phyloP scores from a whole-genome alignment of 768 basidiomycete species.

The Podaxis carcinomalis region DNA sequence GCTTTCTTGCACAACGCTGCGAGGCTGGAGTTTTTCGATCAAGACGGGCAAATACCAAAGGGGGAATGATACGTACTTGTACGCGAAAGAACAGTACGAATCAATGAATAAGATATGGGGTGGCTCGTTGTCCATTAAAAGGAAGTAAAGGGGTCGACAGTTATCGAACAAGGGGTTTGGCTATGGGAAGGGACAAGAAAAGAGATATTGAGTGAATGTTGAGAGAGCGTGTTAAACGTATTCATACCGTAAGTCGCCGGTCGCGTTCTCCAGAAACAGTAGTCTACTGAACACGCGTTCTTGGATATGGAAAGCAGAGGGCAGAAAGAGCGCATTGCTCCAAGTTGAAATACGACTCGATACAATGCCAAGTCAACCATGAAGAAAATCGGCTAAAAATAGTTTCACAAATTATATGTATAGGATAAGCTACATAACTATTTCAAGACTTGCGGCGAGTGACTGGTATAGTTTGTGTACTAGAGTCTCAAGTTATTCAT shows the following conservation, averaged over 20 bases:
- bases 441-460: too few relatives aligned
- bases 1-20: constrained; percentile 64
- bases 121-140: constrained; percentile 29
- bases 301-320: too few relatives aligned
- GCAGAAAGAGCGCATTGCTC: too few relatives aligned
- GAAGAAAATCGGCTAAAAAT: background rate
- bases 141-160: background rate
- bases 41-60: background rate
- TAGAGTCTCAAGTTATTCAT: too few relatives aligned
- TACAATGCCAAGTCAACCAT: background rate
- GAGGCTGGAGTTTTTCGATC: constrained; percentile 40
- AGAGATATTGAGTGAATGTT: background rate
- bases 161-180: background rate
- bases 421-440: too few relatives aligned
- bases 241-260: too few relatives aligned
- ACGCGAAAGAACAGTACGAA: constrained; percentile 87
- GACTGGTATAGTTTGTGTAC: too few relatives aligned
- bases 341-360: too few relatives aligned
- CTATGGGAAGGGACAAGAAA: background rate
- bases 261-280: too few relatives aligned
- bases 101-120: constrained; percentile 70
- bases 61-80: constrained; percentile 53
- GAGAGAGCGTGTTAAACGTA: background rate
- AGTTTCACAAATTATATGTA: background rate
- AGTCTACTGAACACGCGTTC: too few relatives aligned